Conservation (phyloP, 768 basidiomycete species). For the Mycena vitilis region DNA sequence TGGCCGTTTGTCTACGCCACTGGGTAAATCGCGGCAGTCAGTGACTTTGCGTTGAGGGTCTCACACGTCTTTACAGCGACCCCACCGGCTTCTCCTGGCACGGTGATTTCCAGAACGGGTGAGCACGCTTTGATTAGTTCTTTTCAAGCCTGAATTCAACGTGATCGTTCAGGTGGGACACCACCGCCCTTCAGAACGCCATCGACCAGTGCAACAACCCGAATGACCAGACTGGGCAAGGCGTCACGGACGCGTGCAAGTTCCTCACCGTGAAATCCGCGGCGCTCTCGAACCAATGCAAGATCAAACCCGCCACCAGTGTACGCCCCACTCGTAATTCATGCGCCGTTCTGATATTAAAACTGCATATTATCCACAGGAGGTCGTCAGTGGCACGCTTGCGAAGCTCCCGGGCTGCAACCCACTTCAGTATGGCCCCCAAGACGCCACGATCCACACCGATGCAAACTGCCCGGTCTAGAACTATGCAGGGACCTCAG, state of each 20-base stretch:
- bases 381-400: neutral
- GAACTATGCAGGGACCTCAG: no score
- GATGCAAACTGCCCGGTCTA: neutral
- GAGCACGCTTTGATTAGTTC: no score
- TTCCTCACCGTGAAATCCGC: conserved; percentile 50
- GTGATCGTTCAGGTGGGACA: conserved; percentile 7
- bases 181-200: conserved; percentile 54
- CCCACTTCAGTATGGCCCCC: neutral
- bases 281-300: conserved; percentile 45
- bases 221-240: conserved; percentile 48
- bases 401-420: neutral
- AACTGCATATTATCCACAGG: conserved; percentile 37
- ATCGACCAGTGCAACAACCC: conserved; percentile 59
- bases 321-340: no score
- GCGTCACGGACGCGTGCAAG: conserved; percentile 53
- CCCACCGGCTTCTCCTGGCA: conserved; percentile 63
- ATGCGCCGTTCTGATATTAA: no score
- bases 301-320: conserved; percentile 31
- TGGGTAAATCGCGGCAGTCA: conserved; percentile 42
- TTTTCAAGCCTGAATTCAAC: no score
- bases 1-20: conserved; percentile 61
- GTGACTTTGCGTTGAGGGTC: neutral
- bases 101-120: conserved; percentile 58
- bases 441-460: neutral
- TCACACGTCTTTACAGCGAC: conserved; percentile 49